Evolutionary conservation across 352 stramenopile species (phyloP), one percentile per base, ranked within the genome.

Genomic region (Blastocystis sp.): DNA sequence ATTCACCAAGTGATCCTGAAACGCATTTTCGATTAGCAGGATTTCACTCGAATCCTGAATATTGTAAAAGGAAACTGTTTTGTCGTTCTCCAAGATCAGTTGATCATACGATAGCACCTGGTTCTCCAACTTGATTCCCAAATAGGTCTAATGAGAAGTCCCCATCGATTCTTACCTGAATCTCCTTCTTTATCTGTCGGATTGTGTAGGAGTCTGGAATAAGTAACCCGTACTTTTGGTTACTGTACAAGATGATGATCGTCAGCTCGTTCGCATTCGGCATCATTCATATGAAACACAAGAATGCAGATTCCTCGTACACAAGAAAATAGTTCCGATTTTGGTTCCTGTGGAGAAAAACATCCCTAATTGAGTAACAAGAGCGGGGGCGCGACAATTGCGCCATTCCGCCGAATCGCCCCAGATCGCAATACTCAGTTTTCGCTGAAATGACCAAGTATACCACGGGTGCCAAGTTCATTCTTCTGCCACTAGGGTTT

Each of bases 21-120:
- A 81, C n/a, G 69, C 69, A 44, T 81, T 81, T 61, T 64, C 46
- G n/a, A 81, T 64, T 0, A 81, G 40, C 9, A 63, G 40, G 21
- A 81, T 59, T 7, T 57, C 18, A 44, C 69, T 81, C 36, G 16
- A 38, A 7, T 27, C 14, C 4, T 29, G 3, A 44, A 81, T 81
- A 1, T 44, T 44, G 24, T 81, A 81, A 21, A 63, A 81, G 11
- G 46, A 21, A 21, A 81, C 29, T n/a, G 69, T 81, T 64, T 65
- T 81, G 27, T 81, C 69, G 27, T 81, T 81, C 42, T 81, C 69
- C 11, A 81, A 42, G 16, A 81, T 81, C 3, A 81, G 21, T 7
- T 29, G 36, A 11, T 81, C 14, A n/a, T 18, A 81, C 24, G 40
- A 40, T 14, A 81, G 29, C 24, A 81, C 48, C n/a, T 63, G 34